phyloP scores from a whole-genome alignment of 176 grass and related monocot species.

The Triticum urartu region DNA sequence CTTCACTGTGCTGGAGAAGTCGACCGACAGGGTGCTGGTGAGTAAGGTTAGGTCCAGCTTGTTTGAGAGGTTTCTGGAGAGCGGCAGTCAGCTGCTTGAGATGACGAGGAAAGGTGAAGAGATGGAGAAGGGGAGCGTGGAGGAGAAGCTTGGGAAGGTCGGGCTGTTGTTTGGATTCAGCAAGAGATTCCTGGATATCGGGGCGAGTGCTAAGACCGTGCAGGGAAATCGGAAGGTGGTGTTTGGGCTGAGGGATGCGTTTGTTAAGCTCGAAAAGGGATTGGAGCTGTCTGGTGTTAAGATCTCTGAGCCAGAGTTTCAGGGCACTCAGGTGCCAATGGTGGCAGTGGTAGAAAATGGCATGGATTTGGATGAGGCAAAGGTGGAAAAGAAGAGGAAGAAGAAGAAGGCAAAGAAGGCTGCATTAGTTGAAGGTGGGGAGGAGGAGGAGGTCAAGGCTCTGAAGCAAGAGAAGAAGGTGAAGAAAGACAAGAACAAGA shows the following conservation, averaged over 20 bases:
- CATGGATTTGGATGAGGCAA: constrained; percentile 30
- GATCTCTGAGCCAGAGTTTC: constrained; percentile 35
- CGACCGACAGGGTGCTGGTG: constrained; percentile 61
- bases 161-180: constrained; percentile 59
- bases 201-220: constrained; percentile 51
- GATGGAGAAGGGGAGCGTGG: constrained; percentile 50
- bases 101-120: constrained; percentile 47
- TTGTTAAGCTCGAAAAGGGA: constrained; percentile 78
- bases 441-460: constrained; percentile 13
- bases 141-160: constrained; percentile 65
- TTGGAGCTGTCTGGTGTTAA: constrained; percentile 52
- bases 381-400: constrained; percentile 46
- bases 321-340: not conserved
- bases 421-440: constrained; percentile 12
- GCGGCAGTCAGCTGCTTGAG: constrained; percentile 44
- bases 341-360: not conserved
- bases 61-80: constrained; percentile 61
- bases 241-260: constrained; percentile 65
- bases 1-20: constrained; percentile 65
- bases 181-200: constrained; percentile 65
- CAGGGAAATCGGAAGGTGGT: constrained; percentile 66
- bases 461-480: constrained; percentile 34
- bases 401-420: constrained; percentile 43
- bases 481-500: constrained; percentile 21
- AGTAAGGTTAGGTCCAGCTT: constrained; percentile 66